Evolutionary conservation across 768 basidiomycete species (phyloP).

Genomic region (Kwoniella heveanensis): DNA sequence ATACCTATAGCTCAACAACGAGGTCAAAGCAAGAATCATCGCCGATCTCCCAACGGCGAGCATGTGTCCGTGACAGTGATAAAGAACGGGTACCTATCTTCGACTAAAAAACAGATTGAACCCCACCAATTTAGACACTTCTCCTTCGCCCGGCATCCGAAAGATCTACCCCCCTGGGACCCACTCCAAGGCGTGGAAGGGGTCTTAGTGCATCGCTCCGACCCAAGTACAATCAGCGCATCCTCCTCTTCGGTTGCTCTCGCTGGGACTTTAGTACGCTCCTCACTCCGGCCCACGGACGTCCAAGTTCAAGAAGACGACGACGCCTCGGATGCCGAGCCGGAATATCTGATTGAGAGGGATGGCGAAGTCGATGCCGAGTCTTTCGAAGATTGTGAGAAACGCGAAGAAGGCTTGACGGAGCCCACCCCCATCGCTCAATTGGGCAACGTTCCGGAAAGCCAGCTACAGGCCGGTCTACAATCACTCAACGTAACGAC

Average conservation of each 20-base stretch:
- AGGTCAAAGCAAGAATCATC: too few species aligned
- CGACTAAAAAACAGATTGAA: background rate
- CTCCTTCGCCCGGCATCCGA: conserved; percentile 21
- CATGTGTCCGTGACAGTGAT: too few species aligned
- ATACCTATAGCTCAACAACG: too few species aligned
- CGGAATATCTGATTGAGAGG: conserved; percentile 5
- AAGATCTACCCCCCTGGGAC: conserved; percentile 14
- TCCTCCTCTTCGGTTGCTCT: too few species aligned
- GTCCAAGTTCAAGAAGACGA: too few species aligned
- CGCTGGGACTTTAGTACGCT: too few species aligned
- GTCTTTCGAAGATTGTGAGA: conserved; percentile 17
- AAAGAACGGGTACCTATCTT: conserved; percentile 44
- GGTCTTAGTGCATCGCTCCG: conserved; percentile 18
- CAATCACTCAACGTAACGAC: background rate
- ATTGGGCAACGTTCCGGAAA: background rate
- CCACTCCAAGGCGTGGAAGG: conserved; percentile 12
- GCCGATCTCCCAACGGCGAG: too few species aligned
- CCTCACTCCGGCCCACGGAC: too few species aligned
- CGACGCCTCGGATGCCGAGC: conserved; percentile 4
- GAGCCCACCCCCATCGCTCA: background rate
- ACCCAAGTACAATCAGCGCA: too few species aligned
- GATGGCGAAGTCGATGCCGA: background rate
- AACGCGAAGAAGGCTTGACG: background rate
- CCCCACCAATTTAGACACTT: conserved; percentile 12
- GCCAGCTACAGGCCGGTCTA: background rate